Conservation (phyloP, 345 rosid species). For the Arabis alpina region DNA sequence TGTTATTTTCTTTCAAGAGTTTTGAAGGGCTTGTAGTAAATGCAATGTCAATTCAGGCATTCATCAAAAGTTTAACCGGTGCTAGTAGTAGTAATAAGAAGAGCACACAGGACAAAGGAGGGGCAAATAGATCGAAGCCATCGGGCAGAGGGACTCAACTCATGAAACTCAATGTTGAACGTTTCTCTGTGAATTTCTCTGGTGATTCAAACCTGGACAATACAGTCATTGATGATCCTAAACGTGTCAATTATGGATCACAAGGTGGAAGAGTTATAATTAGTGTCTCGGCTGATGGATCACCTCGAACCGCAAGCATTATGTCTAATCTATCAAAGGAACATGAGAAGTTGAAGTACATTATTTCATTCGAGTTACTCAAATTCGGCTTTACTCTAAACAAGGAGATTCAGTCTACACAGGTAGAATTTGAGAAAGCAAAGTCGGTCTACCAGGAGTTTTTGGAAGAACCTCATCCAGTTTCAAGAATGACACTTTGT, state of each 20-base stretch:
- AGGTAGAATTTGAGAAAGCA: conserved; percentile 87
- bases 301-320: conserved; percentile 74
- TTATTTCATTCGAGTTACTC: conserved; percentile 71
- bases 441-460: conserved; percentile 77
- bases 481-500: conserved; percentile 60
- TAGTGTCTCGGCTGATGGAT: conserved; percentile 72
- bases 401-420: conserved; percentile 86
- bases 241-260: conserved; percentile 97
- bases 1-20: conserved; percentile 67
- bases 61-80: conserved; percentile 59
- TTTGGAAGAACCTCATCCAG: conserved; percentile 56
- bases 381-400: conserved; percentile 65
- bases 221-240: conserved; percentile 78
- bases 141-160: conserved; percentile 77
- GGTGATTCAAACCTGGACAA: conserved; percentile 73
- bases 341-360: conserved; percentile 64
- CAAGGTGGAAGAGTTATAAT: conserved; percentile 86
- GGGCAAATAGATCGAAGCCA: conserved; percentile 54
- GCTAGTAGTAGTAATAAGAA: conserved; percentile 44
- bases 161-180: conserved; percentile 73
- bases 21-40: conserved; percentile 67
- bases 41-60: conserved; percentile 68
- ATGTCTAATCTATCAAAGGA: conserved; percentile 59
- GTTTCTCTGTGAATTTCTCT: conserved; percentile 71
- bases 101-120: conserved; percentile 50